A percentile compares a stretch with the other conserved stretches of the same genome.
phyloP scores from a whole-genome alignment of 768 basidiomycete genomes.

The Suillus weaverae region DNA sequence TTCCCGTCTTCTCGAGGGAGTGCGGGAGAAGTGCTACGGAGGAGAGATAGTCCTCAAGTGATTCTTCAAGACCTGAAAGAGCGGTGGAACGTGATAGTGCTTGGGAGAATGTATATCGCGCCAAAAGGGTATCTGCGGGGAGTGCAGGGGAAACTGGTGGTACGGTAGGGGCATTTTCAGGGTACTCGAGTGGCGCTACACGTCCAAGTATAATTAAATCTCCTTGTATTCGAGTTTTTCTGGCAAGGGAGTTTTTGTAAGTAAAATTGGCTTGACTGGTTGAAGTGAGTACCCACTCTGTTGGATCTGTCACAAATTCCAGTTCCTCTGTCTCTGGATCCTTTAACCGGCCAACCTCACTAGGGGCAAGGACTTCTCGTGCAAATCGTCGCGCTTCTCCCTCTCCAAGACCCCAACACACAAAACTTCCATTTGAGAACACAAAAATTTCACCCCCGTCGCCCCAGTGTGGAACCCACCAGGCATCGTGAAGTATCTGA shows the following conservation, averaged over 20 bases:
- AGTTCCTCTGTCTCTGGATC: constrained; percentile 86
- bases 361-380: constrained; percentile 55
- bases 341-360: constrained; percentile 63
- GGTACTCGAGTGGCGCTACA: constrained; percentile 56
- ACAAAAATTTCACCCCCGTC: constrained; percentile 82
- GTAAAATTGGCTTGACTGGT: background rate
- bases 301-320: constrained; percentile 90
- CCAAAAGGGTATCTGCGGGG: constrained; percentile 72
- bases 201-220: constrained; percentile 89
- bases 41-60: constrained; percentile 79
- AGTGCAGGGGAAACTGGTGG: constrained; percentile 53
- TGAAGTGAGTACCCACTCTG: constrained; percentile 55
- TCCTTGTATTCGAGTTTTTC: constrained; percentile 85
- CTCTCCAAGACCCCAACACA: constrained; percentile 87
- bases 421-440: constrained; percentile 85
- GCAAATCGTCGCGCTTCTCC: constrained; percentile 71
- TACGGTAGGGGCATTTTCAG: constrained; percentile 43
- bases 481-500: constrained; percentile 69
- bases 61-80: constrained; percentile 82
- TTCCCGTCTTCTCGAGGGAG: constrained; percentile 73
- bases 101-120: constrained; percentile 90
- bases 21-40: constrained; percentile 81
- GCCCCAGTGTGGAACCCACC: constrained; percentile 78
- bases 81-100: constrained; percentile 88
- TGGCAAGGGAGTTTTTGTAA: constrained; percentile 28